phyloP scores from a whole-genome alignment of 2,329 filamentous ascomycete species.

The Aureobasidium vineae region DNA sequence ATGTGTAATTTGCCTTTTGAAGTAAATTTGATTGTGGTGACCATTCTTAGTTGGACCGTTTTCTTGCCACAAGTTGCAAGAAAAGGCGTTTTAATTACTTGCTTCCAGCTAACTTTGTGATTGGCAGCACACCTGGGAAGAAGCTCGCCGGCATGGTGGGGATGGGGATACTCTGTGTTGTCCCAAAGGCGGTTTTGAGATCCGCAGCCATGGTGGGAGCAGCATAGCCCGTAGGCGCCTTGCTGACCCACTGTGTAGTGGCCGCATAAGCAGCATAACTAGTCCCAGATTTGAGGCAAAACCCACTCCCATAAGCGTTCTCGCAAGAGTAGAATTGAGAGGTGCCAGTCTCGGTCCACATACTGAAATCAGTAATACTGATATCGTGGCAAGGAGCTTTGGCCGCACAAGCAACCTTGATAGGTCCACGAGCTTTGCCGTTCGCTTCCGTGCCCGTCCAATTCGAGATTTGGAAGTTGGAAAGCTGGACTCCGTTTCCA shows the following conservation, averaged over 20 bases:
- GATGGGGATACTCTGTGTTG: slow-evolving; percentile 42
- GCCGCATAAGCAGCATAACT: slow-evolving; percentile 35
- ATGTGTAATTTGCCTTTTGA: too few species aligned
- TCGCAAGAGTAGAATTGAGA: slow-evolving; percentile 48
- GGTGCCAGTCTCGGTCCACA: slow-evolving; percentile 52
- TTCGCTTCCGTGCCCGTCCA: slow-evolving; percentile 57
- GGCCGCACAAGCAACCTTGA: slow-evolving; percentile 54
- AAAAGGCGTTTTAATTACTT: too few species aligned
- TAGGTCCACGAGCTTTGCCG: slow-evolving; percentile 52
- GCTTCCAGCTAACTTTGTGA: slow-evolving; percentile 21
- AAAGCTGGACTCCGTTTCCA: slow-evolving; percentile 54
- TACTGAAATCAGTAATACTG: slow-evolving; percentile 51
- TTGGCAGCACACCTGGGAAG: slow-evolving; percentile 38
- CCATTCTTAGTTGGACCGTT: too few species aligned
- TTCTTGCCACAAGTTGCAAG: too few species aligned
- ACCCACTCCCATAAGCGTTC: slow-evolving; percentile 51
- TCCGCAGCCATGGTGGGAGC: slow-evolving; percentile 43
- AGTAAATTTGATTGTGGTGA: too few species aligned
- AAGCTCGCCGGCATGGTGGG: slow-evolving; percentile 45
- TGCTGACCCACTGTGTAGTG: slow-evolving; percentile 39
- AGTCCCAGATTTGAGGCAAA: slow-evolving; percentile 45
- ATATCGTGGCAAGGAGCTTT: slow-evolving; percentile 54
- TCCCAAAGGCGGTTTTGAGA: slow-evolving; percentile 36
- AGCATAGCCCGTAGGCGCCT: slow-evolving; percentile 41
- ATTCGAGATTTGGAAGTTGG: slow-evolving; percentile 54